Conservation (phyloP, 2,329 filamentous ascomycete species). For the Aureobasidium sp. region DNA sequence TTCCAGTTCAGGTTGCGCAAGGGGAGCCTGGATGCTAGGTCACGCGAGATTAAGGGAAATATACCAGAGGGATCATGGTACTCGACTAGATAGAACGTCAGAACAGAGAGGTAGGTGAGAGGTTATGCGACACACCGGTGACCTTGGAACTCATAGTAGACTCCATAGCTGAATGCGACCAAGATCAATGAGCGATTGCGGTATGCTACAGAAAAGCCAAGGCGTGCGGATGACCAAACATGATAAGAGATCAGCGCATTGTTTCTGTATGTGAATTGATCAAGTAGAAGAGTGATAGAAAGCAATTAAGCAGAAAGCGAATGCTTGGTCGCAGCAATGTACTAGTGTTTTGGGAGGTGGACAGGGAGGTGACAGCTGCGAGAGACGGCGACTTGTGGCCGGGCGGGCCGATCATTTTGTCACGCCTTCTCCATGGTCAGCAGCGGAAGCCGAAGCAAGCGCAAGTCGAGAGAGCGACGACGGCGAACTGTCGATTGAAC, state of each 20-base stretch:
- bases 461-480: conserved; percentile 1
- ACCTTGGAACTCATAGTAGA: conserved; percentile 39
- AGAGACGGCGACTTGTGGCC: conserved; percentile 1
- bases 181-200: background rate
- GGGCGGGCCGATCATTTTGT: background rate
- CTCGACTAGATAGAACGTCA: conserved; percentile 58
- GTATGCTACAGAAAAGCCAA: background rate
- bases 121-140: conserved; percentile 30
- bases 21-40: conserved; percentile 70
- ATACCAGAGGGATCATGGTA: conserved; percentile 90
- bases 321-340: background rate
- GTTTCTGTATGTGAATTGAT: background rate
- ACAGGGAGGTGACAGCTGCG: background rate
- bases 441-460: background rate
- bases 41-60: conserved; percentile 71
- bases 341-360: background rate
- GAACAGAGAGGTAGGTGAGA: conserved; percentile 5
- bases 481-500: background rate
- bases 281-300: no score
- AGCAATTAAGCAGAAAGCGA: background rate
- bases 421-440: background rate
- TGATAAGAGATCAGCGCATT: background rate
- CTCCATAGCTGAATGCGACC: conserved; percentile 23
- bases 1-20: conserved; percentile 95
- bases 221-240: background rate